phyloP scores from a whole-genome alignment of 495 filamentous ascomycete genomes.

The Pseudomonodictys pantanalensis region DNA sequence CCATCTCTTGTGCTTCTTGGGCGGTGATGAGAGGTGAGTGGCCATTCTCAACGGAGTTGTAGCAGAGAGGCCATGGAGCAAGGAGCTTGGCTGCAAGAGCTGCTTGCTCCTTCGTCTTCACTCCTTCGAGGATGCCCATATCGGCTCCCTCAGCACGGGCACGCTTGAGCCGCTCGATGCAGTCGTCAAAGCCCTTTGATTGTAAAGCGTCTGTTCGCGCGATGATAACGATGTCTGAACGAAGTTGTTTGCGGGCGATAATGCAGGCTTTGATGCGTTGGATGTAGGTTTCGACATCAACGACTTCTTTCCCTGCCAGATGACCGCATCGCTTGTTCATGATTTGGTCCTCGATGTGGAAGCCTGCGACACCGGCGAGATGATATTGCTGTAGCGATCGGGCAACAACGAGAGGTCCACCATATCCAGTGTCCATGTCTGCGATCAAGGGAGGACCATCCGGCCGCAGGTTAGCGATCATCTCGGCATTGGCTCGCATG shows the following conservation, averaged over 20 bases:
- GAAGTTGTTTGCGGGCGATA: constrained; percentile 12
- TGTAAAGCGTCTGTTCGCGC: constrained; percentile 37
- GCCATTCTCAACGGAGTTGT: constrained; percentile 32
- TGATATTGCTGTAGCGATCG: constrained; percentile 30
- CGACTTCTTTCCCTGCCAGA: constrained; percentile 35
- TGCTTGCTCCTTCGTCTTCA: constrained; percentile 27
- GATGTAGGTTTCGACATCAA: constrained; percentile 28
- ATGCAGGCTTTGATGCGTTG: constrained; percentile 30
- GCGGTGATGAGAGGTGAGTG: constrained; percentile 26
- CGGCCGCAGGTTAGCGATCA: constrained; percentile 28
- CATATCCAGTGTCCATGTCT: constrained; percentile 37
- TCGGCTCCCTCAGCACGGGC: constrained; percentile 34
- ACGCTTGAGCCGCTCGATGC: constrained; percentile 24
- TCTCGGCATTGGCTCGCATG: constrained; percentile 31
- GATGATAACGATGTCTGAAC: constrained; percentile 36
- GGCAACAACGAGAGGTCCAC: constrained; percentile 29
- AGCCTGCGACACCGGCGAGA: constrained; percentile 34
- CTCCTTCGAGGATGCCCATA: constrained; percentile 33
- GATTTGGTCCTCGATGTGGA: constrained; percentile 40
- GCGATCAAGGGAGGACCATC: constrained; percentile 24
- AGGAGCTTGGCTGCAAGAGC: constrained; percentile 18
- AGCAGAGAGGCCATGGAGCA: constrained; percentile 20
- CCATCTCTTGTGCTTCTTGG: constrained; percentile 30
- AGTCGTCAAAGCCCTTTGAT: constrained; percentile 32
- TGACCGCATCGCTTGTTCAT: constrained; percentile 40